Base-by-base conservation (phyloP, 352 stramenopile genomes). In the Phytopythium mirpurense region DNA sequence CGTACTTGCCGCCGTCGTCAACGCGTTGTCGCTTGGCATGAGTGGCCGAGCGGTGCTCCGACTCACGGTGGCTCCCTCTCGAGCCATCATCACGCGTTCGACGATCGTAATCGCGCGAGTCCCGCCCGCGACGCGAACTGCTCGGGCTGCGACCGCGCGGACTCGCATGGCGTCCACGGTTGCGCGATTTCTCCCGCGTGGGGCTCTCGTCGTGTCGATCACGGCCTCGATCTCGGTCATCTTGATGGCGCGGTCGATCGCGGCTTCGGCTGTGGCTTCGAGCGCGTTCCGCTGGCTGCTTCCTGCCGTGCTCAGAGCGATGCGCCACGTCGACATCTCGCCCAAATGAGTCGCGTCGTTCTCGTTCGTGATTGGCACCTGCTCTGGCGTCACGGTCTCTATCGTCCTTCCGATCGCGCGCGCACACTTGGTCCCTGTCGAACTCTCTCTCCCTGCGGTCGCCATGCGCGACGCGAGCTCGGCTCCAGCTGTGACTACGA, bases 1-100 rank as follows among this genome's bases (percentile, higher is more conserved):
- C 85, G 58, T 93, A 90, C 51, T 83, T 83, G 7, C 65, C 67
- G 0, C 65, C 63, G 18, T 54, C 34, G 34, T 54, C 48, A 43
- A 54, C 32, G 5, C 48, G 48, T 12, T 11, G 34, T 5, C 48
- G 48, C 34, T 54, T 54, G 23, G 34, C 10, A 21, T 36, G 48
- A 51, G 72, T 62, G 0, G 26, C 37, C 11, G 44, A 29, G 27
- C 36, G 29, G 34, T 23, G 41, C 32, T 57, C 54, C 16, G 48
- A 44, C 6, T 27, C 35, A 18, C 34, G 32, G 26, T 16, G 32
- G 12, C 32, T 43, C 0, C 8, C 23, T 14, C 10, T 34, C n/a
- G 36, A 44, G 2, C n/a, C 32, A 23, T 53, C 47, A 23, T 23
- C 47, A 44, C 36, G 19, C 16, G 8, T 23, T 36, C 27, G 16